These are phyloP conservation scores for Cytospora piceicola DNA, from an alignment of 2,329 filamentous ascomycete genomes.

Conservation along the genomic window DNA sequence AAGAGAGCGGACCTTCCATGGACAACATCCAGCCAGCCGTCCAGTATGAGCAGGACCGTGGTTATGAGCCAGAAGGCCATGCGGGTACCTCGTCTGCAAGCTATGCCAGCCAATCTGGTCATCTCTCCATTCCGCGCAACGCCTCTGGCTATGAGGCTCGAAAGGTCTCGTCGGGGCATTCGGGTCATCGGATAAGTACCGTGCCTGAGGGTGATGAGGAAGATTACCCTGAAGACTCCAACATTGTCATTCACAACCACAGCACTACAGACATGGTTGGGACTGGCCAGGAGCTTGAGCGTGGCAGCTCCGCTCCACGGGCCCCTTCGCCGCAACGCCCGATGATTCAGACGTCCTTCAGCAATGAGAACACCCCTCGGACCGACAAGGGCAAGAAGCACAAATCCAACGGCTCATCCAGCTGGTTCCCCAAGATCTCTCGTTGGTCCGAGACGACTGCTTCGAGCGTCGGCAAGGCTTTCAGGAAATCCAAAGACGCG, in stretches of 20 bases:
- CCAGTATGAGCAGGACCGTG: conserved; percentile 70
- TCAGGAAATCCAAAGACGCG: conserved; percentile 69
- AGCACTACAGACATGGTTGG: conserved; percentile 62
- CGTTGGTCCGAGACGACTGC: conserved; percentile 97
- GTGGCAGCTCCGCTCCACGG: conserved; percentile 58
- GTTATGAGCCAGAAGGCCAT: conserved; percentile 83
- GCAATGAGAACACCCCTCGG: conserved; percentile 79
- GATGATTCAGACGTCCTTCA: conserved; percentile 52
- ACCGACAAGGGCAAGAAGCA: conserved; percentile 83
- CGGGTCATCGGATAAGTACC: conserved; percentile 85
- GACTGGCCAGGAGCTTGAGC: conserved; percentile 58
- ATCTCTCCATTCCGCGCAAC: conserved; percentile 65
- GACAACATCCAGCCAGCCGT: conserved; percentile 67
- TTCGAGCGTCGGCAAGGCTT: conserved; percentile 80
- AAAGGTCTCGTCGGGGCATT: conserved; percentile 72
- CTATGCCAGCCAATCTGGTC: conserved; percentile 75
- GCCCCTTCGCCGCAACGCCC: conserved; percentile 62
- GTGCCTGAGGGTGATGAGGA: conserved; percentile 79
- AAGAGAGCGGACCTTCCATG: conserved; percentile 65
- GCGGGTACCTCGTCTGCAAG: conserved; percentile 75
- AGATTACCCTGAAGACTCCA: conserved; percentile 44
- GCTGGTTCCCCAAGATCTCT: conserved; percentile 88
- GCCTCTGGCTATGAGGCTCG: conserved; percentile 51
- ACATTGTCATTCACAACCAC: conserved; percentile 33
- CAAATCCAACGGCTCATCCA: conserved; percentile 80